Conservation (phyloP, 345 rosid genomes). For the Toxicodendron radicans region DNA sequence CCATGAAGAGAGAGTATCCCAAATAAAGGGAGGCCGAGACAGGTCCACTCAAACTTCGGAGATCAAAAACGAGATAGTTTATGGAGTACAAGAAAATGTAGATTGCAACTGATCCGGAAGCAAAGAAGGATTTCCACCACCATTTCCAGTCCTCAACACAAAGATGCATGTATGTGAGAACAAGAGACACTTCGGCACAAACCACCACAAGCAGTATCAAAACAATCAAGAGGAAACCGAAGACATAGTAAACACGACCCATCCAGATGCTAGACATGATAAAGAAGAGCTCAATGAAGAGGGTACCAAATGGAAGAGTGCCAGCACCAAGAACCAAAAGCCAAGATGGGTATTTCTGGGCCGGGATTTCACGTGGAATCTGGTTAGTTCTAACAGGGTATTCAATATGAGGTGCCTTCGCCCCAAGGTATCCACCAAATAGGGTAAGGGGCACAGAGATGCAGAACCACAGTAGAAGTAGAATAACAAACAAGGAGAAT, state of each 20-base stretch:
- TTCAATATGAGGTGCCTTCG: constrained; percentile 62
- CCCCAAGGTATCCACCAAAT: constrained; percentile 65
- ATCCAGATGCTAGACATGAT: constrained; percentile 81
- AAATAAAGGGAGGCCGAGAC: constrained; percentile 65
- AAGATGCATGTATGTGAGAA: constrained; percentile 73
- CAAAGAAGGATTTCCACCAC: constrained; percentile 86
- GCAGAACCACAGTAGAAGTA: constrained; percentile 64
- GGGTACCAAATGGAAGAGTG: constrained; percentile 73
- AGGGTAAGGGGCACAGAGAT: constrained; percentile 73
- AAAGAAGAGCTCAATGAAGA: constrained; percentile 79
- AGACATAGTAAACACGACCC: constrained; percentile 75
- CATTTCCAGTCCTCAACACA: constrained; percentile 76
- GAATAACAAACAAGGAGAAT: constrained; percentile 49
- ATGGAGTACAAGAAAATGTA: constrained; percentile 68
- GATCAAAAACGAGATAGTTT: constrained; percentile 66
- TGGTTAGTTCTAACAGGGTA: constrained; percentile 78
- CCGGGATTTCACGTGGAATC: constrained; percentile 75
- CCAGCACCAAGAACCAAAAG: constrained; percentile 73
- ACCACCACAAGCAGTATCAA: constrained; percentile 67
- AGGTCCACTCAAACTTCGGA: constrained; percentile 65
- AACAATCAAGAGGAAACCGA: constrained; percentile 61
- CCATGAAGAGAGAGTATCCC: constrained; percentile 72
- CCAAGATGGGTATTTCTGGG: constrained; percentile 80
- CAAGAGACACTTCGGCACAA: constrained; percentile 71
- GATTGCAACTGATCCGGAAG: constrained; percentile 72